Conservation (phyloP, 2,329 filamentous ascomycete species). For the Venturia nashicola region DNA sequence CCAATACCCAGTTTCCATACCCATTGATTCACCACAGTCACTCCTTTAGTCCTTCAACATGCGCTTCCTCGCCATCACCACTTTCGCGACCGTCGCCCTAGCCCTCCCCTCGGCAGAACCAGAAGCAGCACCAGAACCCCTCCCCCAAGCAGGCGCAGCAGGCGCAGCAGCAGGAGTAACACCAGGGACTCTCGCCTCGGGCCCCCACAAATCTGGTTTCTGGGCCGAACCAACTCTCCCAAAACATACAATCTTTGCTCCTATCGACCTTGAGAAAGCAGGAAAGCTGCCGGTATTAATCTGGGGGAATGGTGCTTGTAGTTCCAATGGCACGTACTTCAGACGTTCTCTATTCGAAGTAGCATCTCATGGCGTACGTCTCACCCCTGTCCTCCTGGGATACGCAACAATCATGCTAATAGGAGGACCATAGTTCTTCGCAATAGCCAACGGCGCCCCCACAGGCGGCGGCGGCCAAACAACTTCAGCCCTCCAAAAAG, state of each 20-base stretch:
- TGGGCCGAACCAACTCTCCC: constrained; percentile 8
- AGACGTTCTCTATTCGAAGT: constrained; percentile 2
- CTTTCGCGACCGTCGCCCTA: neutral
- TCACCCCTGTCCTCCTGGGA: neutral
- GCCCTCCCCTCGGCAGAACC: neutral
- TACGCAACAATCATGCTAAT: too few species aligned
- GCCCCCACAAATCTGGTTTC: constrained; percentile 3
- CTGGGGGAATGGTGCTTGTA: constrained; percentile 9
- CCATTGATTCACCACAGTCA: neutral
- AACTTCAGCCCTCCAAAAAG: constrained; percentile 2
- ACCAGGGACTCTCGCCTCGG: constrained; percentile 4
- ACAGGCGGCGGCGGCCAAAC: neutral
- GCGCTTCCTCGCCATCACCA: neutral
- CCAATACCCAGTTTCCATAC: too few species aligned
- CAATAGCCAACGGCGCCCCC: constrained; percentile 9
- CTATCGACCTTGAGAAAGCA: neutral
- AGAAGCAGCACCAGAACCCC: neutral
- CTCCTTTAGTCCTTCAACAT: neutral
- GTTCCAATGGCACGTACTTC: constrained; percentile 6
- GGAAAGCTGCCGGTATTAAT: constrained; percentile 5
- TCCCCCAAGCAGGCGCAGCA: neutral
- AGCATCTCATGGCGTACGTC: constrained; percentile 6
- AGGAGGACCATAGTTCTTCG: neutral
- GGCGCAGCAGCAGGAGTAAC: neutral
- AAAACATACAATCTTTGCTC: constrained; percentile 8